phyloP scores from a whole-genome alignment of 2,329 filamentous ascomycete genomes.

The Drechslerella coelobrocha region DNA sequence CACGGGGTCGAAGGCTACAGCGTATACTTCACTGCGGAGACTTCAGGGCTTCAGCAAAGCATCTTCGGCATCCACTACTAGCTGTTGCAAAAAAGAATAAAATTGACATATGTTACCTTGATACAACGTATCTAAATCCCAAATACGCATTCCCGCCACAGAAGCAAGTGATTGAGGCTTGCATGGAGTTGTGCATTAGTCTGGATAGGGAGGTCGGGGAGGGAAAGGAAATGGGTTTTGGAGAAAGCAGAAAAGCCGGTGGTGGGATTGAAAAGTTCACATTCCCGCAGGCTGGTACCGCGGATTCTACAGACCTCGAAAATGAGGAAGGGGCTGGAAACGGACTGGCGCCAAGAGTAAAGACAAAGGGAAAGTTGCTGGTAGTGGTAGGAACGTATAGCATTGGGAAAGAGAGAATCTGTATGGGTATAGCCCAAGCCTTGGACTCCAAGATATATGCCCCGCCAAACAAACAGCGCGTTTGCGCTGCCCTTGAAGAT shows the following conservation, averaged over 20 bases:
- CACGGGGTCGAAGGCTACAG: conserved; percentile 66
- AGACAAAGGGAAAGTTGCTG: conserved; percentile 72
- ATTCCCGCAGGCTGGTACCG: conserved; percentile 46
- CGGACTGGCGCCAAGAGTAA: conserved; percentile 58
- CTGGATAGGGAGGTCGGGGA: conserved; percentile 70
- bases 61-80: conserved; percentile 81
- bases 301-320: conserved; percentile 9
- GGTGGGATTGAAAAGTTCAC: conserved; percentile 66
- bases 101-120: conserved; percentile 94
- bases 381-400: conserved; percentile 96
- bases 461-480: conserved; percentile 78
- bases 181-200: conserved; percentile 83
- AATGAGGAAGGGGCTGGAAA: neutral
- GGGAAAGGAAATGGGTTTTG: conserved; percentile 61
- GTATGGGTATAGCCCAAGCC: conserved; percentile 86
- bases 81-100: conserved; percentile 72
- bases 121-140: conserved; percentile 95
- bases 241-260: conserved; percentile 66
- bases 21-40: conserved; percentile 94
- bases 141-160: conserved; percentile 94
- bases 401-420: conserved; percentile 97
- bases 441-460: conserved; percentile 89
- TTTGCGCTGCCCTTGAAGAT: conserved; percentile 85
- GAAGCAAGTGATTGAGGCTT: conserved; percentile 83
- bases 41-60: conserved; percentile 86